Conservation (phyloP, 2,329 filamentous ascomycete genomes). For the Pochonia chlamydosporia region DNA sequence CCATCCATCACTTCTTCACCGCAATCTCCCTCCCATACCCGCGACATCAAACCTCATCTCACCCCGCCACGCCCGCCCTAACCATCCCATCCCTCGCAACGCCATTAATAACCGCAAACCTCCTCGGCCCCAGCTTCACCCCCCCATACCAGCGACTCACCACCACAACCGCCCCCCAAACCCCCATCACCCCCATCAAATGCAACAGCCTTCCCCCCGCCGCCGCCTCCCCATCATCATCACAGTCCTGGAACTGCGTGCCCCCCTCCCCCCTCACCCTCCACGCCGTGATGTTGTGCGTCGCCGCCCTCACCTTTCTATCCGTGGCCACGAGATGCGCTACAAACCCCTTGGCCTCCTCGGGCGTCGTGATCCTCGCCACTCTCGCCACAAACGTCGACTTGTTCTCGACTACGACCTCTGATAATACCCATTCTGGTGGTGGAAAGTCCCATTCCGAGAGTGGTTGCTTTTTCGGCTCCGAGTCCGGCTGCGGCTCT, state of each 20-base stretch:
- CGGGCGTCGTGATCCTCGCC: conserved; percentile 61
- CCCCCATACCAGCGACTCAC: conserved; percentile 96
- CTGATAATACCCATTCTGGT: conserved; percentile 67
- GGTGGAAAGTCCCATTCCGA: conserved; percentile 20
- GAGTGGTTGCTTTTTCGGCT: conserved; percentile 1
- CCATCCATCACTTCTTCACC: not conserved
- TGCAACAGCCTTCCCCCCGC: conserved; percentile 81
- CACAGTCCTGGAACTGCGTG: conserved; percentile 72
- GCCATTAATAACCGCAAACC: conserved; percentile 86
- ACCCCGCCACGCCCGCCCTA: conserved; percentile 61
- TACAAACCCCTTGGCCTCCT: conserved; percentile 66
- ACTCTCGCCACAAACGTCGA: conserved; percentile 82
- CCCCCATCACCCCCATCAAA: conserved; percentile 89
- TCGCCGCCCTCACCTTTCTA: conserved; percentile 77
- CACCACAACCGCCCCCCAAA: conserved; percentile 89
- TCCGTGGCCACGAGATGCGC: conserved; percentile 74
- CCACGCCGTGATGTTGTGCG: conserved; percentile 96
- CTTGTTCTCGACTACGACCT: conserved; percentile 71
- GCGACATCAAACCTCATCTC: no score
- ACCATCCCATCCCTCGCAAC: conserved; percentile 81
- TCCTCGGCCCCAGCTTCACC: conserved; percentile 77
- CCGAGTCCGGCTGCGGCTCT: not conserved
- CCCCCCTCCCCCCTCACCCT: conserved; percentile 55
- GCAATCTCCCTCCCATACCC: no score
- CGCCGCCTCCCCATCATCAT: conserved; percentile 93